Evolutionary conservation across 2,329 filamentous ascomycete species (phyloP), one percentile per base, ranked within the genome.

Genomic region (Mycosphaerelloides madeirae): DNA sequence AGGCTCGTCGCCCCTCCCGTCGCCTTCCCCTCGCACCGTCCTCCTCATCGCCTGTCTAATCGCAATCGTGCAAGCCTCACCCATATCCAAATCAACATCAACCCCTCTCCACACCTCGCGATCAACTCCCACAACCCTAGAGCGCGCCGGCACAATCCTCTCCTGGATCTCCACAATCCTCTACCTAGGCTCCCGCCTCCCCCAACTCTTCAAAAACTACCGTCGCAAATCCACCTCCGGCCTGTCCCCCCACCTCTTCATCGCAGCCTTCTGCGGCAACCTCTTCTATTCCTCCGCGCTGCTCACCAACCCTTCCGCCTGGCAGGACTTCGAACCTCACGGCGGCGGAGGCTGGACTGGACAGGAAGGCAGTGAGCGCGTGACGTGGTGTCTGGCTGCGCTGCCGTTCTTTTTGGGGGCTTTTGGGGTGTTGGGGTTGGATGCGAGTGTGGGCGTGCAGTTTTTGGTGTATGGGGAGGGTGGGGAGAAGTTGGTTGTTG

Each of bases 151-250:
- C 41, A 72, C 69, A 6, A 63, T 79, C 39, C 61, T 78, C 42
- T 78, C 77, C 19, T 80, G 77, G 77, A 66, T 70, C 55, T 78
- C 75, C 9, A 78, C 77, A 0, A 38, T 74, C 20, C 68, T 79
- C 18, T 81, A 81, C 55, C 75, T 81, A 29, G 71, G 69, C 50
- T 81, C 78, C 22, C 75, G 78, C 18, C 64, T 83, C 42, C 81
- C 81, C 0, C 81, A 85, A 58, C 72, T 85, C 29, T 78, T 80
- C 68, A 81, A 83, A 57, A 85, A 85, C 64, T 77, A 78, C 59
- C 56, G 68, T 39, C 78, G 80, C 38, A 77, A 78, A 57, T 82
- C 79, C 33, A 84, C 81, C 9, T 72, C 80, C 1, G 81, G 81
- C 3, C 74, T 85, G 7, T 79, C 75, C 0, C 79, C 80, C 0